Evolutionary conservation across 495 filamentous ascomycete genomes (phyloP).

Genomic region (Xylaria palmicola): DNA sequence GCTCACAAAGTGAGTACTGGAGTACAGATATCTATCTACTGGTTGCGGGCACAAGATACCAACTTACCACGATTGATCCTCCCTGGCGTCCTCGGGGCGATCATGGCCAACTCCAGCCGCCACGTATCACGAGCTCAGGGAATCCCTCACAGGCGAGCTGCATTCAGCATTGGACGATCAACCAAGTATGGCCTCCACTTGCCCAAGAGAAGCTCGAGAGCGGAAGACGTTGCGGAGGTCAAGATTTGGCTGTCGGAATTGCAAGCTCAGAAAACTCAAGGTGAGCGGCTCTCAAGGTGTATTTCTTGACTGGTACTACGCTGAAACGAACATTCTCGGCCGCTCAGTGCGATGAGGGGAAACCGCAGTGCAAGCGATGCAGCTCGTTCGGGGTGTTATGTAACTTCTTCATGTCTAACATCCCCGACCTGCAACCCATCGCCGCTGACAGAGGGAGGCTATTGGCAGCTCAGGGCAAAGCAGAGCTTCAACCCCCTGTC

Average conservation of each 20-base stretch:
- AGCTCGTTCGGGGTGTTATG: constrained; percentile 43
- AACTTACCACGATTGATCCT: no score
- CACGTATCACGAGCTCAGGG: no score
- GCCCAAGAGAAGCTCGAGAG: constrained; percentile 19
- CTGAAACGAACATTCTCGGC: not conserved
- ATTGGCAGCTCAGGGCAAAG: not conserved
- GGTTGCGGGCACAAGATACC: no score
- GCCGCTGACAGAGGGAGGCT: constrained; percentile 16
- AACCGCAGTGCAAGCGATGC: constrained; percentile 47
- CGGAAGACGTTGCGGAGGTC: constrained; percentile 41
- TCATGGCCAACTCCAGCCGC: no score
- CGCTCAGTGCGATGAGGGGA: constrained; percentile 45
- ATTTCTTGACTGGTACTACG: not conserved
- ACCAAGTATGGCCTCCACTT: constrained; percentile 16
- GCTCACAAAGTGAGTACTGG: no score
- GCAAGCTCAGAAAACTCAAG: constrained; percentile 51
- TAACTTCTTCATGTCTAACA: constrained; percentile 41
- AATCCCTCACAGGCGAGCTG: not conserved
- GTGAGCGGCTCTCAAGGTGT: constrained; percentile 24
- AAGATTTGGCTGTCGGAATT: constrained; percentile 50
- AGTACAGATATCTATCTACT: no score
- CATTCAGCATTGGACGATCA: not conserved
- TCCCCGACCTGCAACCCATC: constrained; percentile 41
- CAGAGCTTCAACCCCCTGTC: constrained; percentile 25
- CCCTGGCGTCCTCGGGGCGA: no score